Evolutionary conservation across 2,329 filamentous ascomycete species (phyloP).

Genomic region (Chrysosporium keratinophilum): DNA sequence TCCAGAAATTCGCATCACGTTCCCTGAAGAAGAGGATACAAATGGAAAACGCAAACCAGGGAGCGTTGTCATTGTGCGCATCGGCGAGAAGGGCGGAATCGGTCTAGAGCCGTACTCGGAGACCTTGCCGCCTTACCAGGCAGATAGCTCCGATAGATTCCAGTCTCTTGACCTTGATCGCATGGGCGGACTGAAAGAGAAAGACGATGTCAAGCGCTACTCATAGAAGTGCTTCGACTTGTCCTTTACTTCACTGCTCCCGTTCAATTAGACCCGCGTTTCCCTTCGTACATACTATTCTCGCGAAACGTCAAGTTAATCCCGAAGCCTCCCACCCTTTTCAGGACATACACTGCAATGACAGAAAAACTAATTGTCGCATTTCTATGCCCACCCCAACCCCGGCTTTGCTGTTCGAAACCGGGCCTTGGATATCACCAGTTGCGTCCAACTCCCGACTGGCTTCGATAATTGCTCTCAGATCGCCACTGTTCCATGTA

Average conservation of each 20-base stretch:
- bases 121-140: constrained; percentile 80
- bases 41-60: constrained; percentile 69
- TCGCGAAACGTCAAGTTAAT: constrained; percentile 12
- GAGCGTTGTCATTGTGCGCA: constrained; percentile 79
- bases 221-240: constrained; percentile 22
- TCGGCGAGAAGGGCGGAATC: constrained; percentile 74
- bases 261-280: background rate
- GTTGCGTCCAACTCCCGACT: constrained; percentile 5
- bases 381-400: constrained; percentile 19
- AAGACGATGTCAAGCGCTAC: constrained; percentile 39
- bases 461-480: constrained; percentile 1
- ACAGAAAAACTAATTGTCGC: constrained; percentile 10
- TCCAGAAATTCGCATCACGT: constrained; percentile 95
- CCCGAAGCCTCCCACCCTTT: constrained; percentile 9
- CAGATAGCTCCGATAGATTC: constrained; percentile 67
- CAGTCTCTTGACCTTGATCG: constrained; percentile 90
- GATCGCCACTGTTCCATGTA: constrained; percentile 3
- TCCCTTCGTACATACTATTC: background rate
- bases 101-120: constrained; percentile 76
- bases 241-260: background rate
- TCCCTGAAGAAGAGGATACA: constrained; percentile 83
- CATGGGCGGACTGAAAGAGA: constrained; percentile 90
- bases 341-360: background rate
- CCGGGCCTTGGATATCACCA: background rate
- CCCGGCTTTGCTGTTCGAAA: constrained; percentile 1